These are phyloP conservation scores for Salix udensis DNA, from an alignment of 345 rosid species.

Conservation along the genomic window DNA sequence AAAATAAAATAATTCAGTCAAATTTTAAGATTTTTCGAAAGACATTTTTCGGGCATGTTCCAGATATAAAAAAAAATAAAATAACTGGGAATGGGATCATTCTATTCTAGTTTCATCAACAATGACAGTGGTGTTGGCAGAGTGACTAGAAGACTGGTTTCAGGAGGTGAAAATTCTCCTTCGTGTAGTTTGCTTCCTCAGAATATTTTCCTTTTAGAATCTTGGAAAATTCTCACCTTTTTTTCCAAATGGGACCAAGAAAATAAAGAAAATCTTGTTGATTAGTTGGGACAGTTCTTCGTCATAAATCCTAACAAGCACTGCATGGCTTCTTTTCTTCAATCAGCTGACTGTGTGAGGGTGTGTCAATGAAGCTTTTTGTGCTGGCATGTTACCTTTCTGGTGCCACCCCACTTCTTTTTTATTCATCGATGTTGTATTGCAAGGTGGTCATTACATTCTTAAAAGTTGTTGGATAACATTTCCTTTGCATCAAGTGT, in stretches of 20 bases:
- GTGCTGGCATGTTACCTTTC: conserved; percentile 45
- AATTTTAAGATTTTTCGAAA: background rate
- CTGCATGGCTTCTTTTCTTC: background rate
- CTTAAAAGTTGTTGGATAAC: background rate
- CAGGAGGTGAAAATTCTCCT: background rate
- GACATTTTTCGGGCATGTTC: background rate
- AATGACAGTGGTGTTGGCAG: background rate
- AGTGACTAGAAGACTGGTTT: background rate
- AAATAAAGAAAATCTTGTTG: background rate
- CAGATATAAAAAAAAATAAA: background rate
- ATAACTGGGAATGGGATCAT: background rate
- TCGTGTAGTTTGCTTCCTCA: background rate
- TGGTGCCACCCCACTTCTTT: conserved; percentile 16
- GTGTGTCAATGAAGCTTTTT: conserved; percentile 34
- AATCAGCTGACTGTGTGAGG: background rate
- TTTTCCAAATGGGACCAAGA: background rate
- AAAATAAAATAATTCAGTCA: background rate
- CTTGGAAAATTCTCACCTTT: background rate
- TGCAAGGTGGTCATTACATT: background rate
- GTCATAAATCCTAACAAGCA: background rate
- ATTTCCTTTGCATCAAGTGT: background rate
- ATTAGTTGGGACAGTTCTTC: conserved; percentile 15
- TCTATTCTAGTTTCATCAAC: background rate
- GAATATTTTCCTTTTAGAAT: background rate
- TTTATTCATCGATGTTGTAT: background rate